Percentiles rank a stretch among this genome's conserved stretches.
These are phyloP conservation scores for Nicotiana benthamiana DNA, from an alignment of 257 asterid genomes.

Conservation along the genomic window DNA sequence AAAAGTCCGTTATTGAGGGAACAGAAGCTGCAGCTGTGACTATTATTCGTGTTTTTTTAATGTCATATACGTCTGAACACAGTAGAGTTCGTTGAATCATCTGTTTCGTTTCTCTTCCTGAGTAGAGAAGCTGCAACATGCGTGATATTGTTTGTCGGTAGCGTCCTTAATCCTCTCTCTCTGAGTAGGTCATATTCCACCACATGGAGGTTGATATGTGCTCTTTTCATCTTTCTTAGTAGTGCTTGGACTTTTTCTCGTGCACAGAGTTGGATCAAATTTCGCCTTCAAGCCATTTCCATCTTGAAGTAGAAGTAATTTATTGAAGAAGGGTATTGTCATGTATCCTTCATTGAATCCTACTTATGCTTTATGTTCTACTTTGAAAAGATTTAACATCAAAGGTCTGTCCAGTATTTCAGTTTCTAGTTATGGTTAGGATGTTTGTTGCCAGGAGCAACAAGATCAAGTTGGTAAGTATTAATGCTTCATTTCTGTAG, in stretches of 20 bases:
- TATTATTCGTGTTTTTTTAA: not conserved
- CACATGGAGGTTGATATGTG: not conserved
- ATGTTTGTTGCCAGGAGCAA: not conserved
- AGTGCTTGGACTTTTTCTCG: not conserved
- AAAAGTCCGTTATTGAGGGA: constrained; percentile 33
- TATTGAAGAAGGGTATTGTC: not conserved
- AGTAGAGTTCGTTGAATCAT: constrained; percentile 29
- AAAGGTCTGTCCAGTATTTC: not conserved
- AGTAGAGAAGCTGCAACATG: constrained; percentile 31
- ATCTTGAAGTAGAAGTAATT: not conserved
- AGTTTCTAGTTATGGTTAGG: not conserved
- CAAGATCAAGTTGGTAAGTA: too few species aligned
- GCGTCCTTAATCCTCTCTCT: constrained; percentile 21
- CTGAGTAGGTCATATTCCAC: not conserved
- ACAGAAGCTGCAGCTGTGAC: constrained; percentile 36
- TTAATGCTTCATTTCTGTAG: not conserved
- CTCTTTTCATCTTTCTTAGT: not conserved
- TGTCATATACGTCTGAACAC: not conserved
- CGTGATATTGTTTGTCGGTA: constrained; percentile 23
- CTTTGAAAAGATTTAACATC: not conserved
- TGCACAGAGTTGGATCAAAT: not conserved
- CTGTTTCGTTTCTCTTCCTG: constrained; percentile 28
- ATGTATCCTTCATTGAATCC: not conserved
- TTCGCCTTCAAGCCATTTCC: not conserved
- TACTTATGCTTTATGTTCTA: not conserved